A percentile compares a stretch with the other conserved stretches of the same genome.
phyloP scores from a whole-genome alignment of 306 rosid genomes.

The Lupinus albus region DNA sequence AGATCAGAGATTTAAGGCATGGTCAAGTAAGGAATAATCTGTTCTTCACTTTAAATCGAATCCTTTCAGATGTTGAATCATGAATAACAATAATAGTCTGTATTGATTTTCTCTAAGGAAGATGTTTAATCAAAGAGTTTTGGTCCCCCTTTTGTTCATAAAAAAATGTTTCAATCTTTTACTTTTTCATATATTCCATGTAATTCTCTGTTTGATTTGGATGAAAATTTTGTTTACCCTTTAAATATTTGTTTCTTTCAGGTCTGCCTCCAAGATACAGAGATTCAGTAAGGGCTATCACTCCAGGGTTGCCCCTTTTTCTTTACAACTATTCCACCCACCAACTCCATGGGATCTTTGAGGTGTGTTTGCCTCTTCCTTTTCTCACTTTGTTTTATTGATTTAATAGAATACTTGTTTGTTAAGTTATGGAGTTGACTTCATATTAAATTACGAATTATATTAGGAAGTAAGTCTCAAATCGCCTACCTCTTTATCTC shows the following conservation, averaged over 20 bases:
- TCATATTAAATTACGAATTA: neutral
- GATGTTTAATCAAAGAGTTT: neutral
- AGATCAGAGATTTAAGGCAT: neutral
- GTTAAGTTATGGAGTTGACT: neutral
- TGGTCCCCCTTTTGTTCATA: neutral
- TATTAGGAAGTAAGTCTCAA: too few relatives aligned
- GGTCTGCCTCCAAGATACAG: constrained; percentile 97
- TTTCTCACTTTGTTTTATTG: neutral
- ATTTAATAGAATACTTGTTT: neutral
- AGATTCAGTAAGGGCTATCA: constrained; percentile 91
- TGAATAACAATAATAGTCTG: neutral
- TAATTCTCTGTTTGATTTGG: neutral
- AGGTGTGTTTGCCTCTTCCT: constrained; percentile 53
- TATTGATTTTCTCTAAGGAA: neutral
- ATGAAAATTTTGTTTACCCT: neutral
- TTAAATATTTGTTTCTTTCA: constrained; percentile 32
- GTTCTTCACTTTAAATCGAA: constrained; percentile 1
- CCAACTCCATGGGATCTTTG: constrained; percentile 98
- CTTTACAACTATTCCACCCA: constrained; percentile 98
- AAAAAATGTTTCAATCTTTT: neutral
- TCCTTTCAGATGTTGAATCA: constrained; percentile 17
- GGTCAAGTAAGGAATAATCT: neutral
- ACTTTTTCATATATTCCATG: neutral
- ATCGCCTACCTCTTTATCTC: too few relatives aligned
- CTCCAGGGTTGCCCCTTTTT: constrained; percentile 96